Percentiles rank a stretch among this genome's conserved stretches.
phyloP scores from a whole-genome alignment of 768 basidiomycete species.

The Paxillus rubicundulus region DNA sequence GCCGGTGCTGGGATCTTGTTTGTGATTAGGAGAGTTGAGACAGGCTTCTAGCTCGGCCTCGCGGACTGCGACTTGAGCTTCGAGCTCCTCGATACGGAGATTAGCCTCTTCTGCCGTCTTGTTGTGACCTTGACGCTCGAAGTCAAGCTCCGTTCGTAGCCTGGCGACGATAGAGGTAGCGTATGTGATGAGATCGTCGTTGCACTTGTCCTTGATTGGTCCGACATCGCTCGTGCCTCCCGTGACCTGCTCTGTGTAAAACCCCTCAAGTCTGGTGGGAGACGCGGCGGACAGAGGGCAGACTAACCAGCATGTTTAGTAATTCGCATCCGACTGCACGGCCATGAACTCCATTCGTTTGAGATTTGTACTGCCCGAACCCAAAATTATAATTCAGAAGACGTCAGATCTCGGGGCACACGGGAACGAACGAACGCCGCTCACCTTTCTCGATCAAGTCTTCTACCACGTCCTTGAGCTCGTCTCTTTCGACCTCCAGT shows the following conservation, averaged over 20 bases:
- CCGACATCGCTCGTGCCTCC: neutral
- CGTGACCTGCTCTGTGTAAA: slow-evolving; percentile 19
- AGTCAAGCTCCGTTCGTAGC: slow-evolving; percentile 42
- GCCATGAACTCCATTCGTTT: slow-evolving; percentile 46
- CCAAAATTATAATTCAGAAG: neutral
- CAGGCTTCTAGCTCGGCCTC: slow-evolving; percentile 52
- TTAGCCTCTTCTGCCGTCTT: slow-evolving; percentile 41
- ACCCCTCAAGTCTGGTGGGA: slow-evolving; percentile 10
- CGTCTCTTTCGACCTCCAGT: slow-evolving; percentile 49
- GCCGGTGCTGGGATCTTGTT: neutral
- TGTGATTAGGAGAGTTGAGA: slow-evolving; percentile 13
- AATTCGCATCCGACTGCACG: slow-evolving; percentile 42
- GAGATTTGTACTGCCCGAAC: slow-evolving; percentile 41
- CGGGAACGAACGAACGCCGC: slow-evolving; percentile 15
- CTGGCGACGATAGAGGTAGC: slow-evolving; percentile 43
- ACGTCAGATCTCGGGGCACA: neutral
- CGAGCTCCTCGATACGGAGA: slow-evolving; percentile 41
- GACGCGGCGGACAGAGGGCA: slow-evolving; percentile 11
- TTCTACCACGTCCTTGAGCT: slow-evolving; percentile 51
- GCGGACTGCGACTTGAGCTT: slow-evolving; percentile 54
- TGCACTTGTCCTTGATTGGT: neutral
- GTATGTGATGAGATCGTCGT: slow-evolving; percentile 38
- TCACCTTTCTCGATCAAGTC: slow-evolving; percentile 59
- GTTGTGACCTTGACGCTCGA: slow-evolving; percentile 43
- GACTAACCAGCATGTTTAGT: slow-evolving; percentile 44